These are phyloP conservation scores for Blastocladiella emersonii DNA, from an alignment of 371 early-diverging fungal species.

Conservation along the genomic window DNA sequence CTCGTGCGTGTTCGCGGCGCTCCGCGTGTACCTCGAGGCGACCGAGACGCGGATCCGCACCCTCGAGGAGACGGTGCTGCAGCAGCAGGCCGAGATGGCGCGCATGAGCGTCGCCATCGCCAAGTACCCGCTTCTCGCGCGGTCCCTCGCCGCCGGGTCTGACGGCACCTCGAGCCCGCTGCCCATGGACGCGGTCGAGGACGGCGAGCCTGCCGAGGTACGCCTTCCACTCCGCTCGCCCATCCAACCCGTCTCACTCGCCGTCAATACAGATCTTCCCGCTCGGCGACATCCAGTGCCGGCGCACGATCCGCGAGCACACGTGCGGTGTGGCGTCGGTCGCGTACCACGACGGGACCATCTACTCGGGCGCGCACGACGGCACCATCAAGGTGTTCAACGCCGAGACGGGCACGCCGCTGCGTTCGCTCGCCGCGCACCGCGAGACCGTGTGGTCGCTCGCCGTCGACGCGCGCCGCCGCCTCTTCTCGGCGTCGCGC, in stretches of 20 bases:
- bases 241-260: too few species aligned
- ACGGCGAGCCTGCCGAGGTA: background rate
- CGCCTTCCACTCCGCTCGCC: background rate
- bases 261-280: constrained; percentile 24
- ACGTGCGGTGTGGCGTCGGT: constrained; percentile 46
- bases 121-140: background rate
- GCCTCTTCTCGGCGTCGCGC: constrained; percentile 40
- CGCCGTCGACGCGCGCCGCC: constrained; percentile 25
- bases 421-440: constrained; percentile 29
- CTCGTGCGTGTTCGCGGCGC: background rate
- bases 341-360: constrained; percentile 25
- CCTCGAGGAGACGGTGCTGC: constrained; percentile 21
- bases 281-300: constrained; percentile 33
- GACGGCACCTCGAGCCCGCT: background rate
- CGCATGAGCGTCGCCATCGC: constrained; percentile 12
- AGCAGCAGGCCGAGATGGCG: constrained; percentile 22
- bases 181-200: background rate
- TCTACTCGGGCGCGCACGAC: constrained; percentile 47
- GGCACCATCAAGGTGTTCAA: constrained; percentile 42
- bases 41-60: constrained; percentile 25
- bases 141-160: background rate
- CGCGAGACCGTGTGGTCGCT: constrained; percentile 51
- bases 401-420: constrained; percentile 25
- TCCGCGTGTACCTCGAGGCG: constrained; percentile 21
- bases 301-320: constrained; percentile 34